Conservation (phyloP, 169 alveolate species). For the Plasmodium chabaudi region DNA sequence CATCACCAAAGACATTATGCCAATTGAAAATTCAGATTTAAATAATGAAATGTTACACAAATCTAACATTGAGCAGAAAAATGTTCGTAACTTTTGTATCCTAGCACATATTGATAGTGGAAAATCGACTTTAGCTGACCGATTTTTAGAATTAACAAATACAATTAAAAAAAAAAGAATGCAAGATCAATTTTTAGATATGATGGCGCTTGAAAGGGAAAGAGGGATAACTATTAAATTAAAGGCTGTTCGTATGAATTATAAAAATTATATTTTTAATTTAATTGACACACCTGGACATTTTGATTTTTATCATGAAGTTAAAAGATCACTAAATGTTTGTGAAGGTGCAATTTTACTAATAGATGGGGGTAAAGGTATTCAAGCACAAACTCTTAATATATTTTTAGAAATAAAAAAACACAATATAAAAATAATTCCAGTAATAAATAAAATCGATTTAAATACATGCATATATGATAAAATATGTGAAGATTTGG, state of each 20-base stretch:
- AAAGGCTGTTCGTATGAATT: constrained; percentile 83
- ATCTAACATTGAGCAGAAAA: constrained; percentile 7
- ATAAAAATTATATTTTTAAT: constrained; percentile 91
- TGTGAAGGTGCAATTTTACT: constrained; percentile 94
- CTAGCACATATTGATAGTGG: constrained; percentile 98
- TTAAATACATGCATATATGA: constrained; percentile 82
- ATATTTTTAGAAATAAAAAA: constrained; percentile 90
- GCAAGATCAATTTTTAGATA: constrained; percentile 88
- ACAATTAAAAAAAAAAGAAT: constrained; percentile 78
- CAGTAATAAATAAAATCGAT: constrained; percentile 95
- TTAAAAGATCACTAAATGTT: constrained; percentile 93
- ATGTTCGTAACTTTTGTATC: constrained; percentile 94
- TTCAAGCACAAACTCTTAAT: constrained; percentile 94
- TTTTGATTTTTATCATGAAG: constrained; percentile 96
- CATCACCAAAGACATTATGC: too few species aligned
- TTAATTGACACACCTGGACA: constrained; percentile 98
- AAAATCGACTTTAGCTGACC: constrained; percentile 94
- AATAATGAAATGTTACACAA: not conserved
- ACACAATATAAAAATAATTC: constrained; percentile 91
- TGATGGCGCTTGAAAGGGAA: constrained; percentile 93
- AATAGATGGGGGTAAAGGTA: constrained; percentile 95
- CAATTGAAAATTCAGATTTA: not conserved
- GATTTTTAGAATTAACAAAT: constrained; percentile 89
- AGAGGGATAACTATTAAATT: constrained; percentile 94
- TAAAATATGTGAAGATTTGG: constrained; percentile 77